These are phyloP conservation scores for Candida dubliniensis DNA, from an alignment of 1,139 yeast genomes.

Conservation along the genomic window DNA sequence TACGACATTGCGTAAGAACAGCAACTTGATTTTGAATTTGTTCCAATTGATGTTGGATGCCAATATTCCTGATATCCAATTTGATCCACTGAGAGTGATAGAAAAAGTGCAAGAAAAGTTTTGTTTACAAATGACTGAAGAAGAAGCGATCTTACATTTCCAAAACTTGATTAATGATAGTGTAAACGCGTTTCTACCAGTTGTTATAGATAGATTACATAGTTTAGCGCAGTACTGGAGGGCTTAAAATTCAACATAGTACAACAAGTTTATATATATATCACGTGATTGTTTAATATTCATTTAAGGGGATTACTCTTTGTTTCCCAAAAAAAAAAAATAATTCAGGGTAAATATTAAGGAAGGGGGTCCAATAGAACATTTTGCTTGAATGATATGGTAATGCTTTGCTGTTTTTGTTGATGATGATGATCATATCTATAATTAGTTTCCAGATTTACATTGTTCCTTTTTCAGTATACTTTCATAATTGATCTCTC, in stretches of 20 bases:
- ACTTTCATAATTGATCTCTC: too few species aligned
- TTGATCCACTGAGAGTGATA: slow-evolving; percentile 76
- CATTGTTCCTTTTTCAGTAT: too few species aligned
- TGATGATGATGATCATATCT: too few species aligned
- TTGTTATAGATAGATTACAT: slow-evolving; percentile 91
- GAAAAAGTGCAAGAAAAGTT: slow-evolving; percentile 93
- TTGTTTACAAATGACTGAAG: slow-evolving; percentile 89
- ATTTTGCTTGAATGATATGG: too few species aligned
- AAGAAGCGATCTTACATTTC: slow-evolving; percentile 91
- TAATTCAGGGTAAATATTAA: too few species aligned
- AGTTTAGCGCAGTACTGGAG: slow-evolving; percentile 98
- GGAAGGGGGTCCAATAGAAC: too few species aligned
- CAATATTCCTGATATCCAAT: slow-evolving; percentile 80
- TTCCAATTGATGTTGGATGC: slow-evolving; percentile 95
- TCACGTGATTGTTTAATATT: too few species aligned
- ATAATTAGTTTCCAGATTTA: too few species aligned
- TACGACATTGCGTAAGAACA: slow-evolving; percentile 83
- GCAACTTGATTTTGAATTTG: slow-evolving; percentile 83
- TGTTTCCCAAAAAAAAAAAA: too few species aligned
- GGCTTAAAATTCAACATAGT: slow-evolving; percentile 44
- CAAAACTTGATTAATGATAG: slow-evolving; percentile 91
- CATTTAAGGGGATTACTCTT: too few species aligned
- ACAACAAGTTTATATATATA: too few species aligned
- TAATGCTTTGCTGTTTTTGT: too few species aligned
- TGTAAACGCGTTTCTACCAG: slow-evolving; percentile 90